Conservation (phyloP, 495 filamentous ascomycete genomes). For the Penicillium coffeae region DNA sequence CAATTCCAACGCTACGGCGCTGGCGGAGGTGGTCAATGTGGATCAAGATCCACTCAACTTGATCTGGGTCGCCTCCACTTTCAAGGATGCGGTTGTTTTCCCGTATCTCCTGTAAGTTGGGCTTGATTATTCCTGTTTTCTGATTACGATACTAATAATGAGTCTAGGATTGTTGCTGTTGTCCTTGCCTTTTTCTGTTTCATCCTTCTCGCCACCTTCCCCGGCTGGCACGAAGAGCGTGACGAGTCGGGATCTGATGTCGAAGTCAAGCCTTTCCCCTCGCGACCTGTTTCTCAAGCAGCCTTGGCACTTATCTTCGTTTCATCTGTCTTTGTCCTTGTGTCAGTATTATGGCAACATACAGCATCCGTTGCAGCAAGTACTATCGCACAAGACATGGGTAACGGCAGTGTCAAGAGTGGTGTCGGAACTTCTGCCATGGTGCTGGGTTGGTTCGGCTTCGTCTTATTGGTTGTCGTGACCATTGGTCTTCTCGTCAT, state of each 20-base stretch:
- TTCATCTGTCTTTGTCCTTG: constrained; percentile 64
- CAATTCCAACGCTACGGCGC: constrained; percentile 61
- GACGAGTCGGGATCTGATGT: constrained; percentile 50
- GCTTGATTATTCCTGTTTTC: background rate
- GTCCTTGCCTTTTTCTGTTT: constrained; percentile 68
- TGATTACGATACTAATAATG: constrained; percentile 3
- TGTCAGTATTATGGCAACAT: constrained; percentile 71
- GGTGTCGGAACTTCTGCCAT: constrained; percentile 91
- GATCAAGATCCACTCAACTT: constrained; percentile 68
- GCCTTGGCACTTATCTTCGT: constrained; percentile 66
- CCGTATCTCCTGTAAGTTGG: constrained; percentile 63
- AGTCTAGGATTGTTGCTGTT: constrained; percentile 60
- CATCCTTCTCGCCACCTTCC: constrained; percentile 67
- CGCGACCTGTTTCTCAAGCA: constrained; percentile 62
- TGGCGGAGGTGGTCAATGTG: constrained; percentile 58
- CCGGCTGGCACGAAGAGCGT: constrained; percentile 66
- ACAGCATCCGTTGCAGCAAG: constrained; percentile 92
- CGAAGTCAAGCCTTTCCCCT: constrained; percentile 68
- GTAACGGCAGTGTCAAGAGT: constrained; percentile 85
- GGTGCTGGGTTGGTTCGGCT: constrained; percentile 96
- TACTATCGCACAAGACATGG: constrained; percentile 88
- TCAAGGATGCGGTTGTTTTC: constrained; percentile 68
- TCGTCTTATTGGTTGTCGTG: constrained; percentile 84
- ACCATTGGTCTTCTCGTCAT: constrained; percentile 93
- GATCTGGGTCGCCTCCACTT: constrained; percentile 70